Base-by-base conservation (phyloP, 257 asterid species). In the Penstemon barbatus region DNA sequence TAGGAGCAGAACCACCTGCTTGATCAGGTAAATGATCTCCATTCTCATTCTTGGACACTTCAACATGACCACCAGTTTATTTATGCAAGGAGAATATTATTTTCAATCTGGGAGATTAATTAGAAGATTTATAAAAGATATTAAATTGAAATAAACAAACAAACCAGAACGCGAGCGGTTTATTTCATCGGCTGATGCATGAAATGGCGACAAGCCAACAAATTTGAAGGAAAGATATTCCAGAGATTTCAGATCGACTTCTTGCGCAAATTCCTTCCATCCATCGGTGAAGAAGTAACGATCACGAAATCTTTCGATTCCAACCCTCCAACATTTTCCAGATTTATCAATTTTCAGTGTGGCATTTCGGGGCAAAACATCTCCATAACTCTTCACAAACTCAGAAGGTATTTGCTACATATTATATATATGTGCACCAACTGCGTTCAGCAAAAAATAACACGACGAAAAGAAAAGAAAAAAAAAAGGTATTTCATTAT, bases 201-300 rank as follows among this genome's bases (percentile, higher is more conserved):
- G 33, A 25, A 25, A 25, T 25, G 33, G 3, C 33, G 33, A 25
- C 33, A 25, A 25, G 33, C 33, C 33, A 25, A 25, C 33, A 25
- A 25, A 53, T 3, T 51, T 7, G 61, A 66, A 66, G 13, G 41
- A 33, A 46, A 66, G 41, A 52, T 37, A 53, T 36, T 53, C 52
- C 36, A 7, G 33, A 42, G 33, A 38, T 41, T 66, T 66, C 61
- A 66, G 53, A 66, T 66, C 62, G 7, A 13, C 39, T 6, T 66
- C 61, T n/a, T 40, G 40, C 13, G 71, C 71, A 15, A 66, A 66
- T 66, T 42, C 42, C 7, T 33, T 37, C 71, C 71, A 66, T 66
- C 71, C 71, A 66, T 66, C 71, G 9, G 71, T 66, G 50, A 66
- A 53, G 60, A 66, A 53, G 19, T n/a, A 42, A 7, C 18, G 39